Percentiles rank a stretch among this genome's conserved stretches.
Conservation (phyloP, 2,329 filamentous ascomycete species). For the Akanthomyces muscarius region DNA sequence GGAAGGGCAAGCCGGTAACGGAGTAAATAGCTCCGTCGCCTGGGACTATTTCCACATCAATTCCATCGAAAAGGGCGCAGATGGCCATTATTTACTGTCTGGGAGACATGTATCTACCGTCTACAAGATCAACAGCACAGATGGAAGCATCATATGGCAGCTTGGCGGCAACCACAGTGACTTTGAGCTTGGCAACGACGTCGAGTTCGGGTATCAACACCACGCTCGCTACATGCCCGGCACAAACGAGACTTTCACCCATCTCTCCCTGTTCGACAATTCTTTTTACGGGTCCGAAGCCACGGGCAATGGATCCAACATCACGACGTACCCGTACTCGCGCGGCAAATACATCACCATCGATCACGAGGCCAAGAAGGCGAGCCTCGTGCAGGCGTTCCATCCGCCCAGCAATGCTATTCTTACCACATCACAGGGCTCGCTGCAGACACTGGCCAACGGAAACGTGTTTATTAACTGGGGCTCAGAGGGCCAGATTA, state of each 20-base stretch:
- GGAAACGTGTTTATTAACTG: constrained; percentile 55
- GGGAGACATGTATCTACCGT: constrained; percentile 46
- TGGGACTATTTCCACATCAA: constrained; percentile 28
- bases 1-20: no score
- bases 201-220: constrained; percentile 49
- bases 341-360: constrained; percentile 44
- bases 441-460: constrained; percentile 49
- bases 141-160: constrained; percentile 50
- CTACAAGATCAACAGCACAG: constrained; percentile 43
- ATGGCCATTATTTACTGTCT: constrained; percentile 52
- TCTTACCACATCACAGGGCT: constrained; percentile 45
- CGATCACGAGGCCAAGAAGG: constrained; percentile 41
- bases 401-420: constrained; percentile 43
- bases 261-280: constrained; percentile 52
- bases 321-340: constrained; percentile 10
- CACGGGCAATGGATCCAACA: constrained; percentile 19
- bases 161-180: constrained; percentile 44
- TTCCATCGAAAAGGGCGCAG: neutral
- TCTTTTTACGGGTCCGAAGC: constrained; percentile 16
- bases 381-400: constrained; percentile 43
- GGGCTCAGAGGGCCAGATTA: constrained; percentile 48
- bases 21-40: constrained; percentile 24
- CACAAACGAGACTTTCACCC: constrained; percentile 30
- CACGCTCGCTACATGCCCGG: constrained; percentile 42
- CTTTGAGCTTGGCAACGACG: constrained; percentile 32